Evolutionary conservation across 805 yeast genomes (phyloP), one percentile per base, ranked within the genome.

Genomic region (Starmerella floris): DNA sequence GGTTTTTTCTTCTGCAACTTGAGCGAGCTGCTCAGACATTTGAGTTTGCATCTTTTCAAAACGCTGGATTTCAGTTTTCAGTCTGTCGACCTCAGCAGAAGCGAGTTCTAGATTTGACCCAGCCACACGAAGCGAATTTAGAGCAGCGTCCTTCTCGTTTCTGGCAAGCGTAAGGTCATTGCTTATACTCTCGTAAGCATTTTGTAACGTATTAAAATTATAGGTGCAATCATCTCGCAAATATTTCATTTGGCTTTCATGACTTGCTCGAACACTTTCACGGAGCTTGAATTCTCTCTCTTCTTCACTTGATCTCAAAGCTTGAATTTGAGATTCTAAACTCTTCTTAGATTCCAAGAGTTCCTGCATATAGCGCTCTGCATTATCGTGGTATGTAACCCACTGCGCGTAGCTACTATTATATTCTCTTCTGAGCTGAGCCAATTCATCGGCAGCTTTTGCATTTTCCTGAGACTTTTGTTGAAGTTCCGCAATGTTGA

Each of bases 221-320:
- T 31, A 31, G 15, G 34, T 31, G 22, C 9, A 31, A 10, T 31
- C 34, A 6, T 31, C 34, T 11, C 22, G 21, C 34, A 31, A 22
- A 17, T 19, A 19, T 17, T 31, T 19, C 8, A 31, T 5, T 13
- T 31, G 34, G 22, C 22, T 31, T 17, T 31, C 34, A 17, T 31
- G 34, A 8, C 34, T 22, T 16, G 34, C 21, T 11, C 22, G 21
- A 8, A 31, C 22, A 8, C 22, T 19, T 19, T 31, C 34, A 4
- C 35, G 41, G 23, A 38, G 17, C 19, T 30, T 6, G 11, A 5
- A 21, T n/a, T 38, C 41, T 19, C 41, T 21, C 30, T 38, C 34
- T 3, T 15, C 4, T 13, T 38, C 41, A 21, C 16, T n/a, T 3
- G 25, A 15, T 30, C 30, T 20, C 21, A 16, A 17, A 4, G 15